Percentiles rank a stretch among this genome's conserved stretches.
These are phyloP conservation scores for Hymenoscyphus albidus DNA, from an alignment of 2,329 filamentous ascomycete species.

Conservation along the genomic window DNA sequence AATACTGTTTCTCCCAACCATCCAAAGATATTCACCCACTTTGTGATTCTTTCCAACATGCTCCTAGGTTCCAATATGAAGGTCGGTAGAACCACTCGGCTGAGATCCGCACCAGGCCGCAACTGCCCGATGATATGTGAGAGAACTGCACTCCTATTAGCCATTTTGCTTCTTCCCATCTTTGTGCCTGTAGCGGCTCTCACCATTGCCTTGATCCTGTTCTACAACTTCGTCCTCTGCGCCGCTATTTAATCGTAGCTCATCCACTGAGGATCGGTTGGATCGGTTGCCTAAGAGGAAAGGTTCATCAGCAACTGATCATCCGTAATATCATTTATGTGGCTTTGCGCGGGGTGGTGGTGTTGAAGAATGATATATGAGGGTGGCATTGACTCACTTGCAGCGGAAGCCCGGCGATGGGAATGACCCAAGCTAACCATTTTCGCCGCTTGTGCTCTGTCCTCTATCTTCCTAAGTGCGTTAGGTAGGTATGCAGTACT, in stretches of 20 bases:
- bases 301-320: background rate
- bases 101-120: constrained; percentile 90
- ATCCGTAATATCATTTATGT: background rate
- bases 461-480: background rate
- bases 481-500: background rate
- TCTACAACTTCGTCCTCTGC: constrained; percentile 79
- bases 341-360: too few relatives aligned
- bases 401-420: constrained; percentile 44
- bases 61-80: constrained; percentile 97
- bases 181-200: constrained; percentile 33
- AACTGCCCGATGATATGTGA: constrained; percentile 97
- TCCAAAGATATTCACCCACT: constrained; percentile 54
- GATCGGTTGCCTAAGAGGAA: constrained; percentile 40
- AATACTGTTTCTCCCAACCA: background rate
- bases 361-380: constrained; percentile 4
- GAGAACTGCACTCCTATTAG: constrained; percentile 61
- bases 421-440: constrained; percentile 41
- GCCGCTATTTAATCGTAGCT: constrained; percentile 37
- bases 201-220: constrained; percentile 91
- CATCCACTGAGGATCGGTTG: constrained; percentile 37
- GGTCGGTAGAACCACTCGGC: constrained; percentile 88
- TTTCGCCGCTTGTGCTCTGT: constrained; percentile 3
- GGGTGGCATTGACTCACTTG: constrained; percentile 35
- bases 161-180: constrained; percentile 5
- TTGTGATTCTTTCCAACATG: constrained; percentile 98